A percentile compares a stretch with the other conserved stretches of the same genome.
Conservation (phyloP, 495 filamentous ascomycete species). For the Diplogelasinospora grovesii region DNA sequence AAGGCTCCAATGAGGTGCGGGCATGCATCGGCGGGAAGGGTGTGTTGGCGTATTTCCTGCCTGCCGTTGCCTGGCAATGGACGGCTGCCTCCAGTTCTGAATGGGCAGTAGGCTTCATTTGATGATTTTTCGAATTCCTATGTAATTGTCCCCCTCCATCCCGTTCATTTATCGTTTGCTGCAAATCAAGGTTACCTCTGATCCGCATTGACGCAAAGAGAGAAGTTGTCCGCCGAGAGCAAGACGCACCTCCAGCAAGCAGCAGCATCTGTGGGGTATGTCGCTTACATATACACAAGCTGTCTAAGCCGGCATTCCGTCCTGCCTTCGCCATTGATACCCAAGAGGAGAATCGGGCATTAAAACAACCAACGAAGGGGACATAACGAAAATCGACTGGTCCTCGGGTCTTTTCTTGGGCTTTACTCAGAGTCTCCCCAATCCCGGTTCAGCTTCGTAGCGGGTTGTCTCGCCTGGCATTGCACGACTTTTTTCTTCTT, state of each 20-base stretch:
- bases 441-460: constrained; percentile 11
- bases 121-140: constrained; percentile 4
- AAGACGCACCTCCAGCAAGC: too few relatives aligned
- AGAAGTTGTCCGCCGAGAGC: too few relatives aligned
- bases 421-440: constrained; percentile 10
- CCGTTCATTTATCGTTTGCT: constrained; percentile 11
- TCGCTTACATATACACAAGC: too few relatives aligned
- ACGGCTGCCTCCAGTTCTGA: constrained; percentile 12
- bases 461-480: constrained; percentile 8
- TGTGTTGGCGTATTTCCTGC: constrained; percentile 19
- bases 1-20: constrained; percentile 21
- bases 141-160: constrained; percentile 2
- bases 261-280: too few relatives aligned
- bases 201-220: too few relatives aligned
- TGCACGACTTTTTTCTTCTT: constrained; percentile 8
- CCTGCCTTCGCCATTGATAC: constrained; percentile 21
- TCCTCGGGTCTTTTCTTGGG: constrained; percentile 7
- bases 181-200: too few relatives aligned
- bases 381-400: constrained; percentile 10
- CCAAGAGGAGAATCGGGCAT: constrained; percentile 29
- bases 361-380: constrained; percentile 16
- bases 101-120: constrained; percentile 7
- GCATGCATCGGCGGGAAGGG: constrained; percentile 15
- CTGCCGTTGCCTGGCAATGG: constrained; percentile 18
- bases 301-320: neutral